These are phyloP conservation scores for Lindgomyces ingoldianus DNA, from an alignment of 495 filamentous ascomycete species.

Conservation along the genomic window DNA sequence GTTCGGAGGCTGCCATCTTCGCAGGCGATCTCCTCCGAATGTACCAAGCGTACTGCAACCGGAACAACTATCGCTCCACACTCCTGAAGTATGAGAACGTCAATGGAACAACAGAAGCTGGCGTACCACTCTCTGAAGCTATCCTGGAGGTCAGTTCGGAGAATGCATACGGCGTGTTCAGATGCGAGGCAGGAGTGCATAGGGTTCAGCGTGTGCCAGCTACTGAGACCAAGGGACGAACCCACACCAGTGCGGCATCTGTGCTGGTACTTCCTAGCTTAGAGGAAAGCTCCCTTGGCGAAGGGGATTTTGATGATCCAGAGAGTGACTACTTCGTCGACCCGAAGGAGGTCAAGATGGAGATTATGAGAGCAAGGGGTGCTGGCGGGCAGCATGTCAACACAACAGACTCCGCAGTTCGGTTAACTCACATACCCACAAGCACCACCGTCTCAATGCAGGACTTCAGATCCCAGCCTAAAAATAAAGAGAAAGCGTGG, in stretches of 20 bases:
- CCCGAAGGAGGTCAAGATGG: conserved; percentile 77
- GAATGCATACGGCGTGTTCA: conserved; percentile 76
- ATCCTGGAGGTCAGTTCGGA: conserved; percentile 78
- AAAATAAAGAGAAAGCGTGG: conserved; percentile 87
- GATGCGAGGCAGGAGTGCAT: conserved; percentile 90
- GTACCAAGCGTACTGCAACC: conserved; percentile 78
- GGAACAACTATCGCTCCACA: conserved; percentile 59
- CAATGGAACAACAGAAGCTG: conserved; percentile 51
- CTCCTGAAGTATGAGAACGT: conserved; percentile 58
- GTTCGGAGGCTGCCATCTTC: conserved; percentile 86
- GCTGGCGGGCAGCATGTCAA: conserved; percentile 98
- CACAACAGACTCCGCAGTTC: conserved; percentile 93
- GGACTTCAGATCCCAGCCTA: conserved; percentile 84
- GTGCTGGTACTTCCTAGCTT: conserved; percentile 90
- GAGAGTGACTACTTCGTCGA: conserved; percentile 88
- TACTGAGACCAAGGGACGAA: conserved; percentile 86
- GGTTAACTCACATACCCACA: conserved; percentile 89
- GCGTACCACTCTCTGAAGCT: conserved; percentile 73
- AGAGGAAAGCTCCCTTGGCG: conserved; percentile 57
- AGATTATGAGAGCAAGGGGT: conserved; percentile 88
- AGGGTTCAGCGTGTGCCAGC: conserved; percentile 89
- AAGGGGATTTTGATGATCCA: conserved; percentile 74
- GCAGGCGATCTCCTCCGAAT: conserved; percentile 83
- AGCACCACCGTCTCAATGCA: conserved; percentile 85
- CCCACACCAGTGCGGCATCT: conserved; percentile 87